These are phyloP conservation scores for Thielaviopsis populi DNA, from an alignment of 2,329 filamentous ascomycete species.

Conservation along the genomic window DNA sequence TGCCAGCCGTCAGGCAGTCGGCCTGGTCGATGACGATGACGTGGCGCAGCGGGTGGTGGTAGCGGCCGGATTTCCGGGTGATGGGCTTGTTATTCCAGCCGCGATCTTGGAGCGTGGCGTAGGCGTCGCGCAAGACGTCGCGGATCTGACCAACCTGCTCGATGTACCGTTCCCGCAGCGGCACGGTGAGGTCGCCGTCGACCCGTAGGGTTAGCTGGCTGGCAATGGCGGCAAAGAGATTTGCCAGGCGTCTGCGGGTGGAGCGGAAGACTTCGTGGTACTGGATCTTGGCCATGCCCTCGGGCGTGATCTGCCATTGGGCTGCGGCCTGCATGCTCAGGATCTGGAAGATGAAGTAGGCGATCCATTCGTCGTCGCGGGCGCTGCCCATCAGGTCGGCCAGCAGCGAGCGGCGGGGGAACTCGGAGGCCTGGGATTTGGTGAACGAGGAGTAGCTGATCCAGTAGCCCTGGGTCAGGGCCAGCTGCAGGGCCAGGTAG, in stretches of 20 bases:
- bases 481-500: conserved; percentile 11
- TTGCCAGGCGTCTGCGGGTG: conserved; percentile 5
- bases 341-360: conserved; percentile 13
- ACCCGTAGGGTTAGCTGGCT: neutral
- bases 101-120: neutral
- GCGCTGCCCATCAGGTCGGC: conserved; percentile 11
- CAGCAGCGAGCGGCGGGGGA: conserved; percentile 10
- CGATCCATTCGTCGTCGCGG: conserved; percentile 14
- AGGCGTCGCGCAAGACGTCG: neutral
- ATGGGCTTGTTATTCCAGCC: conserved; percentile 10
- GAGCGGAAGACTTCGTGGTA: conserved; percentile 12
- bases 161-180: neutral
- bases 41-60: conserved; percentile 5
- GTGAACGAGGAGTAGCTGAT: conserved; percentile 12
- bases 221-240: conserved; percentile 10
- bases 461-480: conserved; percentile 11
- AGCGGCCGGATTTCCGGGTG: neutral
- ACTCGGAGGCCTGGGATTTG: neutral
- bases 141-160: conserved; percentile 3
- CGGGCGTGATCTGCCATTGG: neutral
- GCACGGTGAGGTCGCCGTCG: neutral
- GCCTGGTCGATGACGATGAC: conserved; percentile 10
- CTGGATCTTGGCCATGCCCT: conserved; percentile 5
- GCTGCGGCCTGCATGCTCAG: conserved; percentile 1
- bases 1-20: neutral